A percentile compares a stretch with the other conserved stretches of the same genome.
Conservation (phyloP, 805 yeast species). For the Yarrowia alimentaria region DNA sequence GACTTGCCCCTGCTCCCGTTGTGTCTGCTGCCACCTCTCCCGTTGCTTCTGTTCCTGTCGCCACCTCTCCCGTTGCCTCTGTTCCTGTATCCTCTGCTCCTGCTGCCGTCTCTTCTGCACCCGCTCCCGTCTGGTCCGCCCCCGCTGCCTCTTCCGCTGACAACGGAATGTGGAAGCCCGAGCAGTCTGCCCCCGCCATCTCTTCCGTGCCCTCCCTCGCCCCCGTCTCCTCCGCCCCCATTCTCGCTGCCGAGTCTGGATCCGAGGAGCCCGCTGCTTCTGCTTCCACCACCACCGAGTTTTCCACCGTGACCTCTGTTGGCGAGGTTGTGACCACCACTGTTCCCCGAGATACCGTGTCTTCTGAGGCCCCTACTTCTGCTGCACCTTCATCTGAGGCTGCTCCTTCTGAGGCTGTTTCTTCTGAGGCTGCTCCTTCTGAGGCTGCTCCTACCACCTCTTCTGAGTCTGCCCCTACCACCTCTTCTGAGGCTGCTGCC, state of each 20-base stretch:
- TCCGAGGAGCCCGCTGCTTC: constrained; percentile 2
- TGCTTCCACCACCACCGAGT: too few species aligned
- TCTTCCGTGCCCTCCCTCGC: neutral
- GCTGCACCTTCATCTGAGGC: neutral
- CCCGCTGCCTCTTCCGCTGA: neutral
- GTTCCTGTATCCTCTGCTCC: neutral
- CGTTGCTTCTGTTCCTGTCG: neutral
- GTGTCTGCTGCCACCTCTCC: neutral
- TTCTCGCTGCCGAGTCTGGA: too few species aligned
- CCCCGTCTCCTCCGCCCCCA: too few species aligned
- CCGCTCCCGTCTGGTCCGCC: neutral
- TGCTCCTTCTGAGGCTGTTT: neutral
- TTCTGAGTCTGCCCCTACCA: neutral
- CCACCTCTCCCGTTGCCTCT: neutral
- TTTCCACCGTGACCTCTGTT: neutral
- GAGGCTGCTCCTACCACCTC: too few species aligned
- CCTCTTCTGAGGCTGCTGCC: neutral
- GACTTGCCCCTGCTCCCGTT: neutral
- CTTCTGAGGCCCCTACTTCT: neutral
- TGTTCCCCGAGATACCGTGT: neutral
- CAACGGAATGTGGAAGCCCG: too few species aligned
- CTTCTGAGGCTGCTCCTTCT: neutral
- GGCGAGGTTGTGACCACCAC: neutral
- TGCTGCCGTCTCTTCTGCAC: neutral
- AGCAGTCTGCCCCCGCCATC: too few species aligned